These are phyloP conservation scores for Amylostereum chailletii DNA, from an alignment of 1,284 basidiomycete species.

Conservation along the genomic window DNA sequence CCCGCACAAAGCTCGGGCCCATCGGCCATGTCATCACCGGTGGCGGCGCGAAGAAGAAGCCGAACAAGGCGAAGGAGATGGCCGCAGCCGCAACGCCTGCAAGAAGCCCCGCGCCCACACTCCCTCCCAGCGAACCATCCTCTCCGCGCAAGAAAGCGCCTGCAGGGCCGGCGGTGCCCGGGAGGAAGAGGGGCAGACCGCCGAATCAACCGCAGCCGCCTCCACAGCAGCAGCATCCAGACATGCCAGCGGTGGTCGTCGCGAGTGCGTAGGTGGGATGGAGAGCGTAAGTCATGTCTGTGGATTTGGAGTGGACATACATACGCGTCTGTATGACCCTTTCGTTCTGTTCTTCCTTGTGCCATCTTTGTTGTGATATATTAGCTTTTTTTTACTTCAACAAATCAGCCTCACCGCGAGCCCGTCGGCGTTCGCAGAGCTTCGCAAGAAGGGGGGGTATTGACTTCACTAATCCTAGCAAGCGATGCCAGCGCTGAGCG, in stretches of 20 bases:
- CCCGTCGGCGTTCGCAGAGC: no score
- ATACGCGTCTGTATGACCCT: conserved; percentile 3
- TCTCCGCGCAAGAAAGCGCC: conserved; percentile 22
- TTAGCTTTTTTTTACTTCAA: neutral
- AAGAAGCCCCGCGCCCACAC: neutral
- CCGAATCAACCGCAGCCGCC: conserved; percentile 24
- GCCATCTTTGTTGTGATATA: neutral
- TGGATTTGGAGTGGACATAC: conserved; percentile 8
- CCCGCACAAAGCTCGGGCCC: conserved; percentile 65
- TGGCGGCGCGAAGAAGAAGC: conserved; percentile 31
- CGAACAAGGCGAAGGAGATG: conserved; percentile 22
- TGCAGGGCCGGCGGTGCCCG: conserved; percentile 25
- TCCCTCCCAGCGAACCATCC: conserved; percentile 9
- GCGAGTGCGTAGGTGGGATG: conserved; percentile 35
- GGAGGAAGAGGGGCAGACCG: conserved; percentile 20
- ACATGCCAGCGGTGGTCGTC: conserved; percentile 42
- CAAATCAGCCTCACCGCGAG: no score
- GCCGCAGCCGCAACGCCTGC: conserved; percentile 7
- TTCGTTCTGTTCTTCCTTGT: neutral
- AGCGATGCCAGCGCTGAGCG: no score
- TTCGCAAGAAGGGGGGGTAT: no score
- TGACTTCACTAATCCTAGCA: no score
- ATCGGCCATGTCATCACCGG: conserved; percentile 55
- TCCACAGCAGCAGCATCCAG: conserved; percentile 15
- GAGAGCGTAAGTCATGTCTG: neutral